These are phyloP conservation scores for Turritis glabra DNA, from an alignment of 345 rosid genomes.

Conservation along the genomic window DNA sequence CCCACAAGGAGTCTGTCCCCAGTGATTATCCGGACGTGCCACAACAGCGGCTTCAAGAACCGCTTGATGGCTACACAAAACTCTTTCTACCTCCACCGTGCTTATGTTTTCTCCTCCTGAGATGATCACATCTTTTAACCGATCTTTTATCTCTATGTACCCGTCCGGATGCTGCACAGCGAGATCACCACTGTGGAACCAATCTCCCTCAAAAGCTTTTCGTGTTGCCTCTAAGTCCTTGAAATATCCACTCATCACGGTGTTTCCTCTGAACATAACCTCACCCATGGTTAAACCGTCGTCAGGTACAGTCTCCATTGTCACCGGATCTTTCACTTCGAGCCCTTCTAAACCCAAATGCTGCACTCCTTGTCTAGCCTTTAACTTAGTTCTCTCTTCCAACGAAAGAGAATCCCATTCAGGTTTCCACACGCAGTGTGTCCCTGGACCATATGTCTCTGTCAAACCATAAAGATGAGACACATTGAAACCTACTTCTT, in stretches of 20 bases:
- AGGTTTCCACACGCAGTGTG: constrained; percentile 62
- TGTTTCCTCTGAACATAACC: constrained; percentile 72
- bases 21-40: constrained; percentile 65
- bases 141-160: constrained; percentile 73
- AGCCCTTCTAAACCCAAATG: constrained; percentile 71
- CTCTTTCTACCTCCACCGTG: constrained; percentile 62
- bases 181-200: constrained; percentile 80
- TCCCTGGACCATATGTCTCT: constrained; percentile 78
- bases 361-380: constrained; percentile 73
- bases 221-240: constrained; percentile 61
- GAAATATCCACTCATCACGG: constrained; percentile 75
- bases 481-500: constrained; percentile 65
- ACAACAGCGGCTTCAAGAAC: constrained; percentile 83
- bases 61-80: constrained; percentile 60
- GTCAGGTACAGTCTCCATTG: constrained; percentile 54
- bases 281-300: constrained; percentile 71
- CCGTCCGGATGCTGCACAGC: constrained; percentile 74
- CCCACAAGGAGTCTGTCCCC: constrained; percentile 92
- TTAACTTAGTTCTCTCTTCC: constrained; percentile 48
- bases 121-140: constrained; percentile 69
- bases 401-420: constrained; percentile 67
- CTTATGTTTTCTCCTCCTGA: constrained; percentile 88
- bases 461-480: constrained; percentile 76
- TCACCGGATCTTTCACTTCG: constrained; percentile 57
- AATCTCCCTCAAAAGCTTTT: constrained; percentile 64